These are phyloP conservation scores for Aquilaria agallochum DNA, from an alignment of 441 rosid species.

Conservation along the genomic window DNA sequence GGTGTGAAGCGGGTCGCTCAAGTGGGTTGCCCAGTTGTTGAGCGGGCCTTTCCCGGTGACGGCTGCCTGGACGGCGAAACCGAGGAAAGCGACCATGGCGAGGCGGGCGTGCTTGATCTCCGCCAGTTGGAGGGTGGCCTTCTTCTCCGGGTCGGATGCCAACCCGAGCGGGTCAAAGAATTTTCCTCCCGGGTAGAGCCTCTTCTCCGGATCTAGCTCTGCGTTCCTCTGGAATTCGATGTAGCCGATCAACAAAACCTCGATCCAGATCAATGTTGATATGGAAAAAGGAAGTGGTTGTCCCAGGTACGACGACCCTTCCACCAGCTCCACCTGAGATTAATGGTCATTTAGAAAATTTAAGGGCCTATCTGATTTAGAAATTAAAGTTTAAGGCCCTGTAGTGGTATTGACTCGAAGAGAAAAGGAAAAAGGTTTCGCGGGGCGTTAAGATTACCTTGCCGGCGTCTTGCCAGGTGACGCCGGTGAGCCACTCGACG, in stretches of 20 bases:
- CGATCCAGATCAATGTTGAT: conserved; percentile 82
- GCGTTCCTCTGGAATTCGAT: conserved; percentile 96
- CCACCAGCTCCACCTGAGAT: conserved; percentile 78
- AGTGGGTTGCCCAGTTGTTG: conserved; percentile 95
- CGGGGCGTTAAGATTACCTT: conserved; percentile 40
- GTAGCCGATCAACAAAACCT: conserved; percentile 79
- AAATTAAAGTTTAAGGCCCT: no score
- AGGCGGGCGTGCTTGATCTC: conserved; percentile 98
- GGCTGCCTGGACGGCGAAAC: conserved; percentile 86
- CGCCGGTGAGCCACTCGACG: conserved; percentile 88
- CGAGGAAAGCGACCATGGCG: conserved; percentile 89
- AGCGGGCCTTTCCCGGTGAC: conserved; percentile 87
- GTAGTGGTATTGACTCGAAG: no score
- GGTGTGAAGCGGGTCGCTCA: conserved; percentile 93
- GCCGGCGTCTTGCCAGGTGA: conserved; percentile 98
- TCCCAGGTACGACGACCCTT: conserved; percentile 88
- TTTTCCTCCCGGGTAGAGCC: conserved; percentile 79
- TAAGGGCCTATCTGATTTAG: no score
- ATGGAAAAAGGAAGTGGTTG: conserved; percentile 88
- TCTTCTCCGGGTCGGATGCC: conserved; percentile 87
- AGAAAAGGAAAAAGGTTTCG: not conserved
- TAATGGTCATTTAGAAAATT: not conserved
- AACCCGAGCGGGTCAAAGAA: conserved; percentile 83
- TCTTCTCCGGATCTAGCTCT: conserved; percentile 89
- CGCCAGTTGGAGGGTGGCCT: conserved; percentile 75